Conservation (phyloP, 768 basidiomycete genomes). For the Dentipellis fragilis region DNA sequence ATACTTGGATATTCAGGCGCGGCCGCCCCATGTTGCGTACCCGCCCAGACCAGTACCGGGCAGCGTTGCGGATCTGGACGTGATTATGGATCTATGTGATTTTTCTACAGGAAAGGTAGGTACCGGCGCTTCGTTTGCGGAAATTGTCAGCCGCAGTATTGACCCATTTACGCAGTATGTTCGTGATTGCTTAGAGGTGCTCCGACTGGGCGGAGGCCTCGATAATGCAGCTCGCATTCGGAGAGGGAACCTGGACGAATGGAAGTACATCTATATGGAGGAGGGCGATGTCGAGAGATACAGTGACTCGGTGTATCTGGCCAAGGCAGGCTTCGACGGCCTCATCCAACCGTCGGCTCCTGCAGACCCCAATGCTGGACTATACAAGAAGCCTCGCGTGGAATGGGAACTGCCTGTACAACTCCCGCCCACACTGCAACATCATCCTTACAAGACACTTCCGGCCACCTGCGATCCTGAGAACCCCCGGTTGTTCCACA, state of each 20-base stretch:
- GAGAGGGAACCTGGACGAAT: slow-evolving; percentile 68
- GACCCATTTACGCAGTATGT: slow-evolving; percentile 54
- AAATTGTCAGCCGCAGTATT: slow-evolving; percentile 3
- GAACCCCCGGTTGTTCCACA: slow-evolving; percentile 87
- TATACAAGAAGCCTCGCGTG: slow-evolving; percentile 46
- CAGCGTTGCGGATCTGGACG: slow-evolving; percentile 81
- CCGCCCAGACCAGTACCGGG: slow-evolving; percentile 82
- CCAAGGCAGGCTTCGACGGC: slow-evolving; percentile 18
- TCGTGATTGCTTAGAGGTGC: slow-evolving; percentile 92
- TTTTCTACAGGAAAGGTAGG: slow-evolving; percentile 69
- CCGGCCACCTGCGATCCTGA: slow-evolving; percentile 69
- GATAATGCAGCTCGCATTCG: slow-evolving; percentile 72
- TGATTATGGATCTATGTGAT: slow-evolving; percentile 89
- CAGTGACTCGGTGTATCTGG: slow-evolving; percentile 23
- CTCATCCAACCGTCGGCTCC: slow-evolving; percentile 16
- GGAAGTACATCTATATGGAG: slow-evolving; percentile 86
- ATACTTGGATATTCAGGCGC: slow-evolving; percentile 62
- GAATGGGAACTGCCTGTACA: slow-evolving; percentile 51
- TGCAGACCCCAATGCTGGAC: slow-evolving; percentile 40
- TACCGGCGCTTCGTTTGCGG: not conserved
- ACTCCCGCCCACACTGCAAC: slow-evolving; percentile 40
- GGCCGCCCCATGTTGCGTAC: slow-evolving; percentile 60
- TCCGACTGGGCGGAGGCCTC: slow-evolving; percentile 83
- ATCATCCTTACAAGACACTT: slow-evolving; percentile 48
- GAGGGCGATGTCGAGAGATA: slow-evolving; percentile 30